Evolutionary conservation across 768 basidiomycete genomes (phyloP).

Genomic region (Coprinopsis marcescibilis): DNA sequence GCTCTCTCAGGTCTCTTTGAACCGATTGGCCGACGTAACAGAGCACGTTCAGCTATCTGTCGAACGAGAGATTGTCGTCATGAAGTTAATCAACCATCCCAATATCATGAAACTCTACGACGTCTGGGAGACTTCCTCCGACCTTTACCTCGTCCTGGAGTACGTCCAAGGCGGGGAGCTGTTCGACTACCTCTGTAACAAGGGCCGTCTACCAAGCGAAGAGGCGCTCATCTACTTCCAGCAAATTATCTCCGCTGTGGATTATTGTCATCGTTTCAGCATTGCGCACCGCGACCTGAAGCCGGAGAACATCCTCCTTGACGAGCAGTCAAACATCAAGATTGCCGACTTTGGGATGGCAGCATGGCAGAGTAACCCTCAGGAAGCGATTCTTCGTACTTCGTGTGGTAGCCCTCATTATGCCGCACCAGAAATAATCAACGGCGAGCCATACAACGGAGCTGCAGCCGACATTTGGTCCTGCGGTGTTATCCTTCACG

Average conservation of each 20-base stretch:
- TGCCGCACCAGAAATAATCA: constrained; percentile 87
- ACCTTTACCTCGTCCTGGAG: constrained; percentile 89
- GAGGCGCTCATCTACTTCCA: constrained; percentile 88
- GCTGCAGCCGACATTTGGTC: constrained; percentile 94
- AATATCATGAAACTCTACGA: constrained; percentile 94
- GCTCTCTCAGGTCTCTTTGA: constrained; percentile 61
- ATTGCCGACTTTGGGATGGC: constrained; percentile 99
- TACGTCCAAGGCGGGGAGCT: constrained; percentile 94
- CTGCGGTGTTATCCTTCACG: constrained; percentile 89
- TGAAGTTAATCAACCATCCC: constrained; percentile 96
- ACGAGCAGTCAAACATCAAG: constrained; percentile 81
- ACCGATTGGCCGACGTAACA: constrained; percentile 63
- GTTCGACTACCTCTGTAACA: constrained; percentile 84
- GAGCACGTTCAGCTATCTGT: constrained; percentile 77
- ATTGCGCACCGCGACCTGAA: constrained; percentile 94
- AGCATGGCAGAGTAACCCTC: constrained; percentile 67
- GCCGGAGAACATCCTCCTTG: constrained; percentile 88
- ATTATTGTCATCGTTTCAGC: constrained; percentile 93
- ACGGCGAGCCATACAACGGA: constrained; percentile 79
- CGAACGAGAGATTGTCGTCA: constrained; percentile 92
- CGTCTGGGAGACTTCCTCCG: constrained; percentile 90
- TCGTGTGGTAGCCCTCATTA: constrained; percentile 95
- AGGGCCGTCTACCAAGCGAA: constrained; percentile 59
- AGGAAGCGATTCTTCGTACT: constrained; percentile 56
- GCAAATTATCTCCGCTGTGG: constrained; percentile 86